phyloP scores from a whole-genome alignment of 306 rosid genomes.

The Cucumis hystrix region DNA sequence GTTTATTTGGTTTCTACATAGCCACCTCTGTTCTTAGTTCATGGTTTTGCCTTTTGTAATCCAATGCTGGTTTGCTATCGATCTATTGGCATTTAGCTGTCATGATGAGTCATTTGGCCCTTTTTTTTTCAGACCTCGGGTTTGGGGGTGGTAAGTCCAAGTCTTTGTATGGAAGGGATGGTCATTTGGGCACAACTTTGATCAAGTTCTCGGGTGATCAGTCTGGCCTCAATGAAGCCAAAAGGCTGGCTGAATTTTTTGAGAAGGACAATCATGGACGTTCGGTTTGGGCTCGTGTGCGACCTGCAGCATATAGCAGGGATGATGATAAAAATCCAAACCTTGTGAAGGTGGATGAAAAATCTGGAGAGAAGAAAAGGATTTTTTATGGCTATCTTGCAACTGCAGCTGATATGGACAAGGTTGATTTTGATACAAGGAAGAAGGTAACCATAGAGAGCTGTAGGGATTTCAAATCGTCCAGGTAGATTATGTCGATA shows the following conservation, averaged over 20 bases:
- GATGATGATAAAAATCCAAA: constrained; percentile 77
- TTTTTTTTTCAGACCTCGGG: constrained; percentile 67
- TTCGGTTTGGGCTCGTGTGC: constrained; percentile 53
- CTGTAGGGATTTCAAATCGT: constrained; percentile 44
- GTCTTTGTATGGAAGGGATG: constrained; percentile 90
- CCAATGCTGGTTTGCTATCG: neutral
- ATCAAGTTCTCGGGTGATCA: constrained; percentile 68
- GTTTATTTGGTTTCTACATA: neutral
- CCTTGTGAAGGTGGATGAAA: constrained; percentile 63
- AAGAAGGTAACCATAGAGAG: constrained; percentile 69
- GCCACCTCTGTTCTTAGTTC: neutral
- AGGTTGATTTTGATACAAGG: constrained; percentile 78
- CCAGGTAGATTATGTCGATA: constrained; percentile 8
- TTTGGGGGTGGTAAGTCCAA: constrained; percentile 82
- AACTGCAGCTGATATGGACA: constrained; percentile 78
- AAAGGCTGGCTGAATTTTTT: constrained; percentile 58
- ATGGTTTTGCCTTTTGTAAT: neutral
- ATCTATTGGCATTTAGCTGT: neutral
- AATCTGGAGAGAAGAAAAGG: constrained; percentile 56
- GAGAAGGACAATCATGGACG: constrained; percentile 78
- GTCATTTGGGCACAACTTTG: constrained; percentile 81
- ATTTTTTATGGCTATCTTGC: constrained; percentile 84
- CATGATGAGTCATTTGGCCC: neutral
- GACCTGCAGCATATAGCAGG: constrained; percentile 38
- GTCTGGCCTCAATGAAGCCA: constrained; percentile 77